Base-by-base conservation (phyloP, 192 early-diverging fungal genomes). In the Coemansia sp. region DNA sequence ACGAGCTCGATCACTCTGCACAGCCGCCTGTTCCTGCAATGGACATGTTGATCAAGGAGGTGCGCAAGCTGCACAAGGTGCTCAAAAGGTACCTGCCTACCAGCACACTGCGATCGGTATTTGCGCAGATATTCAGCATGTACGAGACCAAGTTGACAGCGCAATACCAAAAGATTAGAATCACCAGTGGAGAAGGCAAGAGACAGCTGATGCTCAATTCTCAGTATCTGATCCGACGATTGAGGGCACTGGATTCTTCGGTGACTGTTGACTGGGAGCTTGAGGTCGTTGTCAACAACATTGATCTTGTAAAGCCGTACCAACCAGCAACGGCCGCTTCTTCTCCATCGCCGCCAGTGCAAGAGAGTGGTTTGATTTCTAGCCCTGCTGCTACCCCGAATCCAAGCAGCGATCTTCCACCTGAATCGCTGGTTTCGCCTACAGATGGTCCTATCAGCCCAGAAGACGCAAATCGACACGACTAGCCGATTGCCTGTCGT, bases 31-130 rank as follows among this genome's bases (percentile, higher is more conserved):
- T 70, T 49, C 64, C 82, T 0, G 90, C 90, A 55, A 97, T 97
- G 90, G 89, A 89, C 17, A 82, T 78, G 14, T 77, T 99, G 14
- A 91, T 96, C 50, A 98, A 93, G 77, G 95, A 98, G 73, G 92
- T 91, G 8, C 82, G 85, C 17, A 94, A 91, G 16, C 83, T 99
- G 63, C 93, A 98, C 76, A 94, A 92, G 64, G 94, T 99, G 11
- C 67, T 99, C n/a, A 77, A 85, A 45, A 90, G 91, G 64, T 97
- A 94, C 60, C 76, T 99, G 31, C 90, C 92, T 12, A 71, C 76
- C 0, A 74, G 89, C 5, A 82, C 84, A 28, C 75, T 98, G 76
- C 82, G 90, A 85, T 61, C 72, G 0, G 85, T 98, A 16, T 91
- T 98, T 86, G 71, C 82, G 22, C 84, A 89, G 60, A 91, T 98